A percentile compares a stretch with the other conserved stretches of the same genome.
Conservation (phyloP, 352 stramenopile genomes). For the Plasmopara muralis region DNA sequence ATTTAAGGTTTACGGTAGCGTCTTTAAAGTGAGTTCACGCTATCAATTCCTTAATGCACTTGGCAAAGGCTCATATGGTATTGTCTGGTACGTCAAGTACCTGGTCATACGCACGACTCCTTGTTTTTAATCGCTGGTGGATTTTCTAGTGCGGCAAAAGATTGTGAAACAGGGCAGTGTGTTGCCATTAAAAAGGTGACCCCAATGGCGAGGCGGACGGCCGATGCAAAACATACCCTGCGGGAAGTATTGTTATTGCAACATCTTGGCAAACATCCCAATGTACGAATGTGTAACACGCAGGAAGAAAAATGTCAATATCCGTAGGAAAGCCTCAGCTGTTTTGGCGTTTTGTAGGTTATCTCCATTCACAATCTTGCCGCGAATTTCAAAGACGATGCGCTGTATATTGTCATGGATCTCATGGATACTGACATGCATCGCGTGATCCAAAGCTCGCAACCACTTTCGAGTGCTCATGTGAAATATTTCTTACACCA, state of each 20-base stretch:
- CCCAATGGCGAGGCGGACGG: conserved; percentile 76
- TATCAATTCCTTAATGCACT: conserved; percentile 86
- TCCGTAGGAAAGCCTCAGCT: neutral
- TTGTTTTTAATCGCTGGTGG: neutral
- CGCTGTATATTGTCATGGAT: conserved; percentile 95
- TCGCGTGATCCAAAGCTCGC: conserved; percentile 78
- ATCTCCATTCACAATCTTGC: conserved; percentile 77
- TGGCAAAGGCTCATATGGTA: conserved; percentile 88
- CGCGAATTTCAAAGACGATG: conserved; percentile 85
- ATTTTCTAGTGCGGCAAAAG: conserved; percentile 53
- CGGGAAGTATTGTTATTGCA: conserved; percentile 86
- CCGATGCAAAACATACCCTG: conserved; percentile 84
- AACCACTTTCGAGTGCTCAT: conserved; percentile 62
- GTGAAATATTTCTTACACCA: conserved; percentile 91
- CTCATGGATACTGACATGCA: conserved; percentile 93
- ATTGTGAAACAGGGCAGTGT: conserved; percentile 60
- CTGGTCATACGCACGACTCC: neutral
- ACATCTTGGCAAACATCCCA: conserved; percentile 81
- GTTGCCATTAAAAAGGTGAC: conserved; percentile 90
- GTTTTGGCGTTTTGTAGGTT: conserved; percentile 40
- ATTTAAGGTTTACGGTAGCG: conserved; percentile 76
- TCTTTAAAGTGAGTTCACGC: conserved; percentile 76
- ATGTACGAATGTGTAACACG: conserved; percentile 30
- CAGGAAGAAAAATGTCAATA: neutral
- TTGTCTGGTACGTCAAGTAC: conserved; percentile 61